phyloP scores from a whole-genome alignment of 1,284 basidiomycete species.

The Fereydounia khargensis region DNA sequence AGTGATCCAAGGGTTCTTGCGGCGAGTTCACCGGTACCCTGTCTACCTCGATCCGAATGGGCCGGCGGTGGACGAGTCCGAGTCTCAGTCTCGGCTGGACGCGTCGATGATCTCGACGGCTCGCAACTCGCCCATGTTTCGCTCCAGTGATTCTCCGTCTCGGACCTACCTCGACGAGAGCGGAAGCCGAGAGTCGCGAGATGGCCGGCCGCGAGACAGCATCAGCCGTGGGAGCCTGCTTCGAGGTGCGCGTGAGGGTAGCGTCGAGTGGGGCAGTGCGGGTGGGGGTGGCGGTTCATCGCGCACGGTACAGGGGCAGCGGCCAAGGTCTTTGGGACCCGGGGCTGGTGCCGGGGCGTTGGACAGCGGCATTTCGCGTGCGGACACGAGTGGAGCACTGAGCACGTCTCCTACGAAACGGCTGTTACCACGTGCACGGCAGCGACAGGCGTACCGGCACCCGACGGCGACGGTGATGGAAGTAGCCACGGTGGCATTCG shows the following conservation, averaged over 20 bases:
- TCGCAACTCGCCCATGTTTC: constrained; percentile 19
- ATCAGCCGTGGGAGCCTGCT: too few species aligned
- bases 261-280: constrained; percentile 20
- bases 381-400: too few species aligned
- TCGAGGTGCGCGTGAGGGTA: too few species aligned
- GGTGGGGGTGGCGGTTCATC: too few species aligned
- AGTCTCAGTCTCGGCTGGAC: constrained; percentile 7
- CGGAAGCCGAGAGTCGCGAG: constrained; percentile 28
- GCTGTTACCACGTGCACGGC: constrained; percentile 2
- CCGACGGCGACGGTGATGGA: constrained; percentile 48
- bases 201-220: constrained; percentile 23
- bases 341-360: too few species aligned
- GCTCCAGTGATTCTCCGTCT: constrained; percentile 3
- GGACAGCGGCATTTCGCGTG: too few species aligned
- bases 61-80: background rate
- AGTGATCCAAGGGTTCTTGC: constrained; percentile 96
- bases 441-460: constrained; percentile 18
- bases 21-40: constrained; percentile 88
- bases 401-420: constrained; percentile 31
- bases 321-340: too few species aligned
- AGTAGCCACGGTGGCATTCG: constrained; percentile 40
- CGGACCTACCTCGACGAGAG: constrained; percentile 14
- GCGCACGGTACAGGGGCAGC: too few species aligned
- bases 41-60: constrained; percentile 61
- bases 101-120: constrained; percentile 12